These are phyloP conservation scores for Piloderma croceum DNA, from an alignment of 768 basidiomycete genomes.

Conservation along the genomic window DNA sequence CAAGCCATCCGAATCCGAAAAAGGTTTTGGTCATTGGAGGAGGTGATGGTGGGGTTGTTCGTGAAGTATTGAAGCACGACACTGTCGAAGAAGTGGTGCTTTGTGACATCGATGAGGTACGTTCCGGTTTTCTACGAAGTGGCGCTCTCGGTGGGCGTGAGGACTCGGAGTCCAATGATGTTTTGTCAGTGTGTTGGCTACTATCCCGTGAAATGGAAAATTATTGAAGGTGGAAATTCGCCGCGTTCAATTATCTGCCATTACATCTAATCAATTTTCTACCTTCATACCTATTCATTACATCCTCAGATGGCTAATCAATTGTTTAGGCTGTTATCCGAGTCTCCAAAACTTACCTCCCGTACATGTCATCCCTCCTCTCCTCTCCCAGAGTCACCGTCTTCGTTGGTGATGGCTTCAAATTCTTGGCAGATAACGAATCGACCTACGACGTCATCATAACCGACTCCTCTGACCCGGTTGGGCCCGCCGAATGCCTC, in stretches of 20 bases:
- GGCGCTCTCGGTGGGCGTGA: too few species aligned
- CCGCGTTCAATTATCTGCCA: too few species aligned
- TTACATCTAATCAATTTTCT: too few species aligned
- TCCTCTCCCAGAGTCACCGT: constrained; percentile 77
- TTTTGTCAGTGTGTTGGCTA: too few species aligned
- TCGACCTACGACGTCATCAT: constrained; percentile 94
- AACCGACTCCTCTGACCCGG: constrained; percentile 97
- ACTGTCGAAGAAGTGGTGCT: constrained; percentile 88
- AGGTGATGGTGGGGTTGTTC: constrained; percentile 96
- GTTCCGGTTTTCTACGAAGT: constrained; percentile 3
- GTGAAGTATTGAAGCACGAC: constrained; percentile 93
- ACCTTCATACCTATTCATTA: too few species aligned
- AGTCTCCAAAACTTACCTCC: constrained; percentile 89
- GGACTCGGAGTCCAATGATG: too few species aligned
- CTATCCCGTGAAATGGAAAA: too few species aligned
- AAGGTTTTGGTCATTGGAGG: constrained; percentile 97
- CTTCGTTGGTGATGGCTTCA: constrained; percentile 92
- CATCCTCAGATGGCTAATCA: too few species aligned
- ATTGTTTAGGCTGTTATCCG: constrained; percentile 96
- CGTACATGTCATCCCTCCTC: constrained; percentile 87
- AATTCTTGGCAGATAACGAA: constrained; percentile 86
- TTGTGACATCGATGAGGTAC: constrained; percentile 95
- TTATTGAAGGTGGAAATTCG: too few species aligned
- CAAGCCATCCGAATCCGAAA: constrained; percentile 93
- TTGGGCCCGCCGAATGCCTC: constrained; percentile 89